A percentile compares a stretch with the other conserved stretches of the same genome.
phyloP scores from a whole-genome alignment of 148 eudicot species.

The Diospyros lotus region DNA sequence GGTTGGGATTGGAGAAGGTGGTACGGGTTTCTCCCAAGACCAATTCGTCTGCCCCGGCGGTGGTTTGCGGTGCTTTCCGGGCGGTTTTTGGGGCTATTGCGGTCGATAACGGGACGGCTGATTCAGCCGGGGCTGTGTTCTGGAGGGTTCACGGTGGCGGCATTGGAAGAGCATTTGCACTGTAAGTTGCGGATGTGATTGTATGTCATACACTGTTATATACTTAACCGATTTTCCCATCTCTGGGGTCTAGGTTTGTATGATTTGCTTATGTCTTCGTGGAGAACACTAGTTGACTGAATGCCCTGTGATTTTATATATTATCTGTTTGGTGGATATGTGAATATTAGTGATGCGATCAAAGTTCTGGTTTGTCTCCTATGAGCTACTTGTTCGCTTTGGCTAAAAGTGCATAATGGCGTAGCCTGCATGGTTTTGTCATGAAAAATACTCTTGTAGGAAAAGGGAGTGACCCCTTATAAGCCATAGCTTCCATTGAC shows the following conservation, averaged over 20 bases:
- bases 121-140: conserved; percentile 42
- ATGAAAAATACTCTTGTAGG: too few species aligned
- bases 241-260: background rate
- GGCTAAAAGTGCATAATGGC: too few species aligned
- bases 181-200: conserved; percentile 11
- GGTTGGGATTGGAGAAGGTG: conserved; percentile 53
- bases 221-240: background rate
- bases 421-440: too few species aligned
- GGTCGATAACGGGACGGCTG: conserved; percentile 39
- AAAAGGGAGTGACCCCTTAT: too few species aligned
- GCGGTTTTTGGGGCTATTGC: conserved; percentile 70
- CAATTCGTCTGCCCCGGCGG: conserved; percentile 52
- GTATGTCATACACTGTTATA: background rate
- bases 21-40: conserved; percentile 72
- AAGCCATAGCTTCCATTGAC: too few species aligned
- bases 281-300: conserved; percentile 16
- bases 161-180: conserved; percentile 15
- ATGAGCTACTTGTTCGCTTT: too few species aligned
- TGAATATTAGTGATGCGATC: too few species aligned
- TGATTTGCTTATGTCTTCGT: background rate
- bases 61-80: conserved; percentile 78
- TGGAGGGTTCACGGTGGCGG: conserved; percentile 35
- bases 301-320: too few species aligned
- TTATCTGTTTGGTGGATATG: too few species aligned
- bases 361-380: too few species aligned